A percentile compares a stretch with the other conserved stretches of the same genome.
Conservation (phyloP, 805 yeast genomes). For the Sungouiozyma ichnusensis region DNA sequence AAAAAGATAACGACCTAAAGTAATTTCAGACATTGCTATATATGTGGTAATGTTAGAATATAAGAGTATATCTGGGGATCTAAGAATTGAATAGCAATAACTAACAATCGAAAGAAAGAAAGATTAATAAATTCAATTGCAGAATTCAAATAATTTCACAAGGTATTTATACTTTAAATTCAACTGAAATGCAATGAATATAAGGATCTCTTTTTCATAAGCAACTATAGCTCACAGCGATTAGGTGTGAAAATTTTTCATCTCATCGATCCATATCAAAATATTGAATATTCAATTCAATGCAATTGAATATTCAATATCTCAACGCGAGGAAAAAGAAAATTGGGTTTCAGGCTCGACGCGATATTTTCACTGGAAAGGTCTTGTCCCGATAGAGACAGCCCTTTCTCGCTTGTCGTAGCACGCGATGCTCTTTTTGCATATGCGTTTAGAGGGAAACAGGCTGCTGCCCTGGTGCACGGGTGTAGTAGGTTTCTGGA, state of each 20-base stretch:
- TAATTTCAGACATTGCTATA: constrained; percentile 35
- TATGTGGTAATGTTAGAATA: not conserved
- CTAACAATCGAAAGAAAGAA: not conserved
- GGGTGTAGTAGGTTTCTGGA: not conserved
- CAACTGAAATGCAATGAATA: not conserved
- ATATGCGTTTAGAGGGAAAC: constrained; percentile 11
- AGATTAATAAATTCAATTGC: not conserved
- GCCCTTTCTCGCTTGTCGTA: too few species aligned
- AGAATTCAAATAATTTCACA: not conserved
- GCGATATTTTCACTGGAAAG: too few species aligned
- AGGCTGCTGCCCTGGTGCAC: not conserved
- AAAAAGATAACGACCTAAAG: constrained; percentile 69
- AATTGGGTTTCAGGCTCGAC: not conserved
- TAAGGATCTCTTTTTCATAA: too few species aligned
- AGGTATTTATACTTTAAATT: not conserved
- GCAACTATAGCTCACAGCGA: too few species aligned
- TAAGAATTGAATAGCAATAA: not conserved
- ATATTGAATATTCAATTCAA: not conserved
- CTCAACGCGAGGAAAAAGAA: not conserved
- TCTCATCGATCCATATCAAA: not conserved
- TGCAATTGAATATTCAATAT: not conserved
- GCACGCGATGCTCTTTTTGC: too few species aligned
- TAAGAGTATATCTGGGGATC: constrained; percentile 1
- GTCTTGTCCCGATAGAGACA: too few species aligned
- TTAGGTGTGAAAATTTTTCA: not conserved